A percentile compares a stretch with the other conserved stretches of the same genome.
These are phyloP conservation scores for Actinidia chinensis DNA, from an alignment of 179 eudicot genomes.

Conservation along the genomic window DNA sequence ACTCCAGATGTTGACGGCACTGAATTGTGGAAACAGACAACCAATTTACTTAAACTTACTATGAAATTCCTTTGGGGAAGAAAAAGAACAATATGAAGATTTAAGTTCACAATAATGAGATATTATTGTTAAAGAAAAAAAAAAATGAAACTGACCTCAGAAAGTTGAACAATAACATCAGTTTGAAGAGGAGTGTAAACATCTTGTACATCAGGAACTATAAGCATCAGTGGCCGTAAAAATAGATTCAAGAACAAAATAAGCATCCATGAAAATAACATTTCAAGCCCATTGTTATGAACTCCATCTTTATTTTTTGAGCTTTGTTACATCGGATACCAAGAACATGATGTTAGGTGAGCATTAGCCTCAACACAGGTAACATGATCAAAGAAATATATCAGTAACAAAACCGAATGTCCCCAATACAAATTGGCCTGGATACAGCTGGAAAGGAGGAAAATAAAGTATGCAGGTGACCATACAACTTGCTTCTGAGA, in stretches of 20 bases:
- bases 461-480: too few species aligned
- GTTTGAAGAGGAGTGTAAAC: slow-evolving; percentile 90
- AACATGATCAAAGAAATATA: too few species aligned
- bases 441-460: too few species aligned
- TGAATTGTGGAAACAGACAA: slow-evolving; percentile 34
- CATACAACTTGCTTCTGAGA: too few species aligned
- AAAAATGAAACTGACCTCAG: slow-evolving; percentile 58
- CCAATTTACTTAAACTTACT: not conserved
- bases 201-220: slow-evolving; percentile 89
- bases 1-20: slow-evolving; percentile 88
- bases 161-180: slow-evolving; percentile 81
- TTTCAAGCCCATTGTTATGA: not conserved
- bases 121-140: not conserved
- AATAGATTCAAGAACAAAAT: not conserved
- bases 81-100: not conserved
- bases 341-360: too few species aligned
- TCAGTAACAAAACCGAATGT: too few species aligned
- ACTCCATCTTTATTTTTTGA: too few species aligned
- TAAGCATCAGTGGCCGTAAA: slow-evolving; percentile 89
- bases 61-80: not conserved
- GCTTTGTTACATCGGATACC: too few species aligned
- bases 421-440: too few species aligned
- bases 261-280: slow-evolving; percentile 1
- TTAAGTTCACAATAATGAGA: slow-evolving; percentile 9
- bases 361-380: too few species aligned